Evolutionary conservation across 176 grass and related monocot genomes (phyloP).

Genomic region (Coix lacrymajobi): DNA sequence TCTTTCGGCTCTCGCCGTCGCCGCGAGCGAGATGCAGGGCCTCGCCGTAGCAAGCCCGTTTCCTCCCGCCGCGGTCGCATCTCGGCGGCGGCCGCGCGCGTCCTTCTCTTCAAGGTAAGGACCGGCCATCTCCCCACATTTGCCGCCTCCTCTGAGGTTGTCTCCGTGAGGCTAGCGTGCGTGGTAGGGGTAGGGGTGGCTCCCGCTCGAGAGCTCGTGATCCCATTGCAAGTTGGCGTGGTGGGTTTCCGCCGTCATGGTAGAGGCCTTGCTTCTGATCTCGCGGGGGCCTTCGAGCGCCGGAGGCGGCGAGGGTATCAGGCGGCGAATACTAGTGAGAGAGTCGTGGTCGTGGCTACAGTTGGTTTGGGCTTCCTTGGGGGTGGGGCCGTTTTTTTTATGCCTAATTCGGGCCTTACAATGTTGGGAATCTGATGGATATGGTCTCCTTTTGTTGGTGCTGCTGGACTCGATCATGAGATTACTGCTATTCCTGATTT

Average conservation of each 20-base stretch:
- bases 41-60: slow-evolving; percentile 37
- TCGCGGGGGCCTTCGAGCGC: background rate
- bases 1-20: background rate
- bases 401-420: background rate
- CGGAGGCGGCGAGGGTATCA: background rate
- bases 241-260: background rate
- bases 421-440: background rate
- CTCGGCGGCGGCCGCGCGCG: background rate
- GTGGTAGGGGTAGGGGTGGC: background rate
- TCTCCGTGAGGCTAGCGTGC: background rate
- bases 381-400: background rate
- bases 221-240: background rate
- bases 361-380: background rate
- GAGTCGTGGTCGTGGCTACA: background rate
- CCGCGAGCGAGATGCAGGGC: slow-evolving; percentile 46
- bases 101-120: slow-evolving; percentile 16
- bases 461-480: background rate
- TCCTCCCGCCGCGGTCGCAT: background rate
- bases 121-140: background rate
- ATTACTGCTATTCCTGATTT: background rate
- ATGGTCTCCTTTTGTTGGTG: background rate
- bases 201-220: background rate
- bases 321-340: background rate
- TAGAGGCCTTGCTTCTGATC: background rate
- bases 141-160: background rate